A percentile compares a stretch with the other conserved stretches of the same genome.
Conservation (phyloP, 495 filamentous ascomycete species). For the Glutinoglossum americanum region DNA sequence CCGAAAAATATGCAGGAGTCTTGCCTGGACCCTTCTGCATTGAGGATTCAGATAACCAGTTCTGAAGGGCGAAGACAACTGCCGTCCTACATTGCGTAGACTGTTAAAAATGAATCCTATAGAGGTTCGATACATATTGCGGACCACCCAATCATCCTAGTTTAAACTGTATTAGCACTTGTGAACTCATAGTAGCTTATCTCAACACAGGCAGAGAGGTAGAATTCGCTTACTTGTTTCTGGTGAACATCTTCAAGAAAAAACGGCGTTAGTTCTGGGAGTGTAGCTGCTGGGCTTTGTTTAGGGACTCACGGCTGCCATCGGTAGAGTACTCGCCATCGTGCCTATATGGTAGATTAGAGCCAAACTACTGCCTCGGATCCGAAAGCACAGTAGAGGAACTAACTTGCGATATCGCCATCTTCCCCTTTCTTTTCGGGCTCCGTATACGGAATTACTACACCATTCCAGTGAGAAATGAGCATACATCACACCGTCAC, state of each 20-base stretch:
- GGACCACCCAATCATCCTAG: conserved; percentile 61
- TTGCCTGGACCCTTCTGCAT: conserved; percentile 38
- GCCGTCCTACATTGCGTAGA: conserved; percentile 36
- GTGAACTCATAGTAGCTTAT: neutral
- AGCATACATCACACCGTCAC: neutral
- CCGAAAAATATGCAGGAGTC: conserved; percentile 66
- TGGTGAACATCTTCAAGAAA: conserved; percentile 52
- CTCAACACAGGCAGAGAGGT: neutral
- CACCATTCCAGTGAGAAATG: neutral
- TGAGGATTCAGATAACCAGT: conserved; percentile 65
- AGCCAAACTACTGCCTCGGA: conserved; percentile 21
- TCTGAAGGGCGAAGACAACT: conserved; percentile 64
- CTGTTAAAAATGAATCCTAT: neutral
- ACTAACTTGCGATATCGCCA: conserved; percentile 30
- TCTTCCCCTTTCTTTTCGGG: conserved; percentile 32
- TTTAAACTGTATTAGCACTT: neutral
- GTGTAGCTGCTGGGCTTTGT: neutral
- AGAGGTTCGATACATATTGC: conserved; percentile 6
- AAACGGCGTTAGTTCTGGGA: neutral
- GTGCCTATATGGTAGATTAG: conserved; percentile 27
- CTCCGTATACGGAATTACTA: conserved; percentile 42
- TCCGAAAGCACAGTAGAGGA: neutral
- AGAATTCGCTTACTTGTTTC: conserved; percentile 45
- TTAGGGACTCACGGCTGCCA: conserved; percentile 49
- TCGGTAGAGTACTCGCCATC: conserved; percentile 65